Percentiles rank a stretch among this genome's conserved stretches.
Conservation (phyloP, 352 stramenopile genomes). For the Globisporangium camurandrum region DNA sequence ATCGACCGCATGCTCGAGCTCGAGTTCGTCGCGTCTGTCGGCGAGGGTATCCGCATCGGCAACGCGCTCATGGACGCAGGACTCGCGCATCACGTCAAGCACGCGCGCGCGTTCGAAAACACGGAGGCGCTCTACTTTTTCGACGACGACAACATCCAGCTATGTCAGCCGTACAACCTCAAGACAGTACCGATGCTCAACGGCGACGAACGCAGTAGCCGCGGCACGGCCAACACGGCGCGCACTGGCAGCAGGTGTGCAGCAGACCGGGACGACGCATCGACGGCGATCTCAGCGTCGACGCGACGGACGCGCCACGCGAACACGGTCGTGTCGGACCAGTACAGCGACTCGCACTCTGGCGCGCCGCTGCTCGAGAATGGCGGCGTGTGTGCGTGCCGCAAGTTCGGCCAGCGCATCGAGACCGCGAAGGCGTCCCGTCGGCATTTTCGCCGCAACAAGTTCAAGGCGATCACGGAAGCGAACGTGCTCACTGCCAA, state of each 20-base stretch:
- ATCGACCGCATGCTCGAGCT: conserved; percentile 30
- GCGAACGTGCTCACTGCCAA: conserved; percentile 25
- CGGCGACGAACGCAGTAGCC: conserved; percentile 12
- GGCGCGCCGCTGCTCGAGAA: conserved; percentile 36
- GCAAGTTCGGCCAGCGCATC: conserved; percentile 49
- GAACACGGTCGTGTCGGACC: too few species aligned
- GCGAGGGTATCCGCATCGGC: conserved; percentile 46
- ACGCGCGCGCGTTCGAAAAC: conserved; percentile 32
- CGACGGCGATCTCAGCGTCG: too few species aligned
- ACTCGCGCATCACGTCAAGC: conserved; percentile 45
- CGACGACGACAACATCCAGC: conserved; percentile 41
- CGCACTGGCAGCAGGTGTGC: conserved; percentile 2
- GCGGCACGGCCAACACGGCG: not conserved
- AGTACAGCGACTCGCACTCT: conserved; percentile 30
- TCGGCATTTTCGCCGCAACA: conserved; percentile 25
- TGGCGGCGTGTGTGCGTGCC: conserved; percentile 36
- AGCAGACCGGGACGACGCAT: too few species aligned
- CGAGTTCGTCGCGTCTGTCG: conserved; percentile 30
- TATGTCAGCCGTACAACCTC: conserved; percentile 46
- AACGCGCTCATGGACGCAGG: conserved; percentile 60
- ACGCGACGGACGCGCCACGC: too few species aligned
- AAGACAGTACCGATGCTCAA: conserved; percentile 22
- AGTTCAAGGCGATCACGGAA: conserved; percentile 19
- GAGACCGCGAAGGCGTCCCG: conserved; percentile 26
- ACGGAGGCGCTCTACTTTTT: conserved; percentile 36